Conservation (phyloP, 2,329 filamentous ascomycete genomes). For the Aspergillus hortae region DNA sequence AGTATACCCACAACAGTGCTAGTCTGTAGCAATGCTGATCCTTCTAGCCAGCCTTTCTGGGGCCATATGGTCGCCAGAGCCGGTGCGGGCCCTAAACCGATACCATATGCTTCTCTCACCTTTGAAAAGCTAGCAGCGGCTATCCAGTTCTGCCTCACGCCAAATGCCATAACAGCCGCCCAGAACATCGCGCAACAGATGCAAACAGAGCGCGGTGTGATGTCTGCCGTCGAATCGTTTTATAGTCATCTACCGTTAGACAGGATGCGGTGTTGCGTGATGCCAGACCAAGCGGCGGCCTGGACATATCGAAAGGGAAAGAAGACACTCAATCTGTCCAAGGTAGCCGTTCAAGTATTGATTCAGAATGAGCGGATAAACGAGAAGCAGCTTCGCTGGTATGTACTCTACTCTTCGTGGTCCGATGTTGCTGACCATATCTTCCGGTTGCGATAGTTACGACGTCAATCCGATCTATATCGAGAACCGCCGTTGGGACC, state of each 20-base stretch:
- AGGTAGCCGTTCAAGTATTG: constrained; percentile 8
- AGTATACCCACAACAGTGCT: constrained; percentile 3
- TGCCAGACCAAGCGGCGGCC: constrained; percentile 22
- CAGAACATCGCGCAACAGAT: constrained; percentile 36
- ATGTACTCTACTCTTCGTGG: not conserved
- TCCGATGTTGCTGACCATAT: not conserved
- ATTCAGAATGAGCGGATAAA: not conserved
- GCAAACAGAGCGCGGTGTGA: constrained; percentile 38
- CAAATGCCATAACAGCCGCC: constrained; percentile 34
- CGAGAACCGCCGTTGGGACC: not conserved
- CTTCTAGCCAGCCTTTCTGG: constrained; percentile 49
- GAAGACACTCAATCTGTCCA: constrained; percentile 16
- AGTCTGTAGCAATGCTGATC: not conserved
- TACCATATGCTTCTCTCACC: constrained; percentile 45
- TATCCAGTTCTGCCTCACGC: constrained; percentile 43
- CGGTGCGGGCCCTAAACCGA: constrained; percentile 48
- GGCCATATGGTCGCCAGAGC: constrained; percentile 49
- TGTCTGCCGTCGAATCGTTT: constrained; percentile 43
- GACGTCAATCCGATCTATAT: not conserved
- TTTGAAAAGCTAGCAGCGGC: constrained; percentile 43
- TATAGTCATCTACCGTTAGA: constrained; percentile 31
- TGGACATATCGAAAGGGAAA: constrained; percentile 18
- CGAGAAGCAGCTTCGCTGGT: not conserved
- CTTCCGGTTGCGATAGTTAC: not conserved
- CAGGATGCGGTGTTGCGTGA: constrained; percentile 20